These are phyloP conservation scores for Scleroderma bovista DNA, from an alignment of 768 basidiomycete genomes.

Conservation along the genomic window DNA sequence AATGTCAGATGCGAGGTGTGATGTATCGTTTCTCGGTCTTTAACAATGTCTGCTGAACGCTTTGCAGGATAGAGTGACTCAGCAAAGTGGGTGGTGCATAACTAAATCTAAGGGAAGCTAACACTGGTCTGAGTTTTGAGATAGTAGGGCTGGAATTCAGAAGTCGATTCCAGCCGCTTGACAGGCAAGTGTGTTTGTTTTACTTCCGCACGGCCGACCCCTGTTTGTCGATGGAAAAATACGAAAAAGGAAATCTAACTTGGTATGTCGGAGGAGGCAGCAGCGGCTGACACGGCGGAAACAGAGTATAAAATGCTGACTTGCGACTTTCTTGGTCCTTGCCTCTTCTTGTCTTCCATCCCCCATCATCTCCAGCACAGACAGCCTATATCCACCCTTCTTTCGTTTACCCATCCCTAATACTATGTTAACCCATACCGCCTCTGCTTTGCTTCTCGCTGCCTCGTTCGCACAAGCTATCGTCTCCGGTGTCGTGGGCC, in stretches of 20 bases:
- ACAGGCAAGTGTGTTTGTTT: not conserved
- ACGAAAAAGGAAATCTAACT: slow-evolving; percentile 11
- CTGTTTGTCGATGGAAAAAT: not conserved
- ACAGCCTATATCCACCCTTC: slow-evolving; percentile 22
- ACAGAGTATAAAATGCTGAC: slow-evolving; percentile 23
- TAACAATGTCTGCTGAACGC: not conserved
- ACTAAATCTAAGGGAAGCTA: no score
- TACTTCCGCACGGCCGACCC: not conserved
- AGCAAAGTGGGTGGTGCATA: no score
- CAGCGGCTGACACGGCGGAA: slow-evolving; percentile 24
- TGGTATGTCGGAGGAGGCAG: slow-evolving; percentile 7
- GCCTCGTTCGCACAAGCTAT: slow-evolving; percentile 16
- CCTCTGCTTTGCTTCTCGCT: slow-evolving; percentile 22
- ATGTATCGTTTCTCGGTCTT: no score
- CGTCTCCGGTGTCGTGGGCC: slow-evolving; percentile 12
- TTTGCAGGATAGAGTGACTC: not conserved
- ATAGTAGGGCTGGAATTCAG: no score
- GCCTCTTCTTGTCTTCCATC: slow-evolving; percentile 4
- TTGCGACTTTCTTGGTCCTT: not conserved
- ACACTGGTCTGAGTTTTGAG: no score
- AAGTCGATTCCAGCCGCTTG: no score
- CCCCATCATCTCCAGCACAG: slow-evolving; percentile 8
- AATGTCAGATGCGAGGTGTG: not conserved
- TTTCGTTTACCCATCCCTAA: slow-evolving; percentile 34
- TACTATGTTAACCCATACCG: slow-evolving; percentile 21